These are phyloP conservation scores for Ascochyta clinopodiicola DNA, from an alignment of 2,329 filamentous ascomycete species.

Conservation along the genomic window DNA sequence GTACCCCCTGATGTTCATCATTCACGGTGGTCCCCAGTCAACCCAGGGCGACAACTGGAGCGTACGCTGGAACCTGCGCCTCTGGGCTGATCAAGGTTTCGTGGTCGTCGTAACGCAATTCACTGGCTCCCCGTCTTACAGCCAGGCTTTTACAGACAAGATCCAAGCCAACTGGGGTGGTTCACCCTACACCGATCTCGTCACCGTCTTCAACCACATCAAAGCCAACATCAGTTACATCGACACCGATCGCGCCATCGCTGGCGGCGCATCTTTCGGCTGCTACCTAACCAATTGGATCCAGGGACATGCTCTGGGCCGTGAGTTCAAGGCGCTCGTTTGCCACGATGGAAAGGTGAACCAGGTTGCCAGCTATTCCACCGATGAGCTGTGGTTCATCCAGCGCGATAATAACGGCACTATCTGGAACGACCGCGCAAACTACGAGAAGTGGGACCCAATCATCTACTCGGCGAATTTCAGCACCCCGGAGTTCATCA, in stretches of 20 bases:
- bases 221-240: constrained; percentile 69
- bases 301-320: constrained; percentile 81
- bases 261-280: constrained; percentile 67
- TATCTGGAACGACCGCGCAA: constrained; percentile 49
- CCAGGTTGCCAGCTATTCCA: constrained; percentile 55
- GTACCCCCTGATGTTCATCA: constrained; percentile 78
- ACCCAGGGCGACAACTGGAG: constrained; percentile 78
- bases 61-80: constrained; percentile 81
- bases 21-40: constrained; percentile 83
- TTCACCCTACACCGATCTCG: constrained; percentile 80
- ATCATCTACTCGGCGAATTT: constrained; percentile 69
- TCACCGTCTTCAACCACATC: constrained; percentile 78
- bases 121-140: constrained; percentile 82
- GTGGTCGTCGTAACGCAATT: constrained; percentile 82
- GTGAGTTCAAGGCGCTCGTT: constrained; percentile 85
- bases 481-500: constrained; percentile 84
- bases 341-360: constrained; percentile 87
- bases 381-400: constrained; percentile 61
- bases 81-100: constrained; percentile 88
- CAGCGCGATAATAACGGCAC: constrained; percentile 54
- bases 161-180: constrained; percentile 86
- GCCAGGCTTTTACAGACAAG: constrained; percentile 76
- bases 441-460: constrained; percentile 66
- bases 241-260: constrained; percentile 74
- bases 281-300: constrained; percentile 74